These are phyloP conservation scores for Skeletonema potamos DNA, from an alignment of 108 stramenopile genomes.

Conservation along the genomic window DNA sequence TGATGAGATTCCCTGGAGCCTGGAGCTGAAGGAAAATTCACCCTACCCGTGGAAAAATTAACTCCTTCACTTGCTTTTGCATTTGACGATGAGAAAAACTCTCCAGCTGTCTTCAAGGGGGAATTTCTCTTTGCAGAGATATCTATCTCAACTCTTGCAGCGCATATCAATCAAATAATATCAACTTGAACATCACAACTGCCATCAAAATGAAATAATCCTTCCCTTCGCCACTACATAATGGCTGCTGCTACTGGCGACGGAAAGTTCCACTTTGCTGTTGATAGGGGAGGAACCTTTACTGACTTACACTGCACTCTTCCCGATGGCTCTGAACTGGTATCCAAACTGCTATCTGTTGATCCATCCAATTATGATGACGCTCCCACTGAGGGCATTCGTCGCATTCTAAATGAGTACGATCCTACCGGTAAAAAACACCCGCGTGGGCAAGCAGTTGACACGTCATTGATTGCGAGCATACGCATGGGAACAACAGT, in stretches of 20 bases:
- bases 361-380: conserved; percentile 95
- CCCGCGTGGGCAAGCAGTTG: conserved; percentile 67
- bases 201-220: no score
- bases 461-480: conserved; percentile 77
- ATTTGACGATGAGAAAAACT: no score
- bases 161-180: no score
- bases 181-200: neutral
- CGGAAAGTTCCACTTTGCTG: conserved; percentile 88
- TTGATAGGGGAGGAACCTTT: conserved; percentile 98
- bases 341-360: conserved; percentile 89
- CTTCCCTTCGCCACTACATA: no score
- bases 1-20: no score
- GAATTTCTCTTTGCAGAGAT: no score
- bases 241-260: conserved; percentile 35
- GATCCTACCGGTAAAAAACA: conserved; percentile 58
- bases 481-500: conserved; percentile 98
- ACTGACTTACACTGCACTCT: conserved; percentile 89
- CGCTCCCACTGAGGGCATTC: conserved; percentile 98
- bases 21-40: no score
- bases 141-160: no score
- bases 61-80: no score
- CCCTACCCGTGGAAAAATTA: no score
- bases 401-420: conserved; percentile 84
- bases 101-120: no score
- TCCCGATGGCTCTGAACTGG: conserved; percentile 65